phyloP scores from a whole-genome alignment of 129 eudicot genomes.

The Ambrosia artemisiifolia region DNA sequence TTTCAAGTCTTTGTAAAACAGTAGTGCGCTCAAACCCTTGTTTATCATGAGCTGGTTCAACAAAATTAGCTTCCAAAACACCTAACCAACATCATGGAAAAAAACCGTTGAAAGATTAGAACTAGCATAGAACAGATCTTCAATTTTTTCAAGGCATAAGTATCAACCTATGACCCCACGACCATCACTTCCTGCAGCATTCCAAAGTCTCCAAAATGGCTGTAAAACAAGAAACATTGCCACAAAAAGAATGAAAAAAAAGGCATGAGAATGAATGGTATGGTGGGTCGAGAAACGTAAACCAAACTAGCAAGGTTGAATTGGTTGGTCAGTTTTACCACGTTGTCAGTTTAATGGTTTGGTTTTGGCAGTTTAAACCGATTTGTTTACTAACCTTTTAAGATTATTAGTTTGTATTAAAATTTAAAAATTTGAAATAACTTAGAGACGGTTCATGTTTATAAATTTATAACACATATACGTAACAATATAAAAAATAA shows the following conservation, averaged over 20 bases:
- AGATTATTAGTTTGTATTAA: not conserved
- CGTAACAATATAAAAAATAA: too few species aligned
- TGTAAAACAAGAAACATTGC: constrained; percentile 28
- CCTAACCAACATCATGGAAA: constrained; percentile 42
- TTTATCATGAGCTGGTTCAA: constrained; percentile 99
- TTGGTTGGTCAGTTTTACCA: too few species aligned
- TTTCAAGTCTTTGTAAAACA: constrained; percentile 83
- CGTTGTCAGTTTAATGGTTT: not conserved
- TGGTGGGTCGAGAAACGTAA: not conserved
- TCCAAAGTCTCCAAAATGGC: constrained; percentile 99
- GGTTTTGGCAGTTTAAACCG: not conserved
- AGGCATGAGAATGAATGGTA: not conserved
- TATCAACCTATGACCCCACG: constrained; percentile 94
- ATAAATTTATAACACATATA: not conserved
- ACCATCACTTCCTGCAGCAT: constrained; percentile 97
- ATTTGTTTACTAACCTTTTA: not conserved
- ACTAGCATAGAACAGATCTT: not conserved
- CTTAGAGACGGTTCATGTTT: not conserved
- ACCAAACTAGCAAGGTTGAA: not conserved
- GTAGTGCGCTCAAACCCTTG: constrained; percentile 98
- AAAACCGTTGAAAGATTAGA: not conserved
- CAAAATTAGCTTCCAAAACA: constrained; percentile 92
- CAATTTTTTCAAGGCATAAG: not conserved
- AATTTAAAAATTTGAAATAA: too few species aligned
- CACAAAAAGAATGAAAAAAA: not conserved